A percentile compares a stretch with the other conserved stretches of the same genome.
These are phyloP conservation scores for Hymenoscyphus fraxineus DNA, from an alignment of 2,329 filamentous ascomycete species.

Conservation along the genomic window DNA sequence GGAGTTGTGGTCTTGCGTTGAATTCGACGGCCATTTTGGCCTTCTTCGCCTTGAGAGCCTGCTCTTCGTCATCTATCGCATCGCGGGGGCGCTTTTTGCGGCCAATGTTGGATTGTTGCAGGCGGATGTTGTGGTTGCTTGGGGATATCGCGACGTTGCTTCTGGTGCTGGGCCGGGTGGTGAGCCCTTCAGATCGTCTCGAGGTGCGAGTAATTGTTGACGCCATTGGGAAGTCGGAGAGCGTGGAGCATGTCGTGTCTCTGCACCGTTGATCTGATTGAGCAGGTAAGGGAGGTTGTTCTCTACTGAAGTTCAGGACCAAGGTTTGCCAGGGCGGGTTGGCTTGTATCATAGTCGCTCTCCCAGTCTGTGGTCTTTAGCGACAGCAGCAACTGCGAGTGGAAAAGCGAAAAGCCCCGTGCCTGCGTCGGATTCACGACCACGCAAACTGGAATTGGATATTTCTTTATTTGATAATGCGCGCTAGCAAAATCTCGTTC, in stretches of 20 bases:
- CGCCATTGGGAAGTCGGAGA: conserved; percentile 42
- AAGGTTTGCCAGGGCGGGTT: conserved; percentile 1
- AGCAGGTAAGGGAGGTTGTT: neutral
- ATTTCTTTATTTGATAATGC: neutral
- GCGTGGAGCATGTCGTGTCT: conserved; percentile 32
- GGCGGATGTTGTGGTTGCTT: conserved; percentile 32
- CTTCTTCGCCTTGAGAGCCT: conserved; percentile 46
- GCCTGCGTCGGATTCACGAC: neutral
- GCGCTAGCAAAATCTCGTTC: neutral
- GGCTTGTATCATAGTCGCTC: conserved; percentile 4
- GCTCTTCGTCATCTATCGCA: conserved; percentile 42
- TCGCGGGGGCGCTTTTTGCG: conserved; percentile 50
- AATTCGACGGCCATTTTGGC: conserved; percentile 53
- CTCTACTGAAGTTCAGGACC: neutral
- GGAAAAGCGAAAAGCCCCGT: neutral
- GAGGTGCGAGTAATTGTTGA: conserved; percentile 48
- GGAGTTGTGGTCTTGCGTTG: conserved; percentile 33
- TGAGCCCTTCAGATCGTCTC: conserved; percentile 46
- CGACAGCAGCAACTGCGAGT: conserved; percentile 9
- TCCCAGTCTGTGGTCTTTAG: conserved; percentile 11
- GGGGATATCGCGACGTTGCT: conserved; percentile 31
- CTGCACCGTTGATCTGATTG: conserved; percentile 21
- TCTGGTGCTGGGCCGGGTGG: conserved; percentile 29
- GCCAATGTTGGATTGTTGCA: conserved; percentile 33
- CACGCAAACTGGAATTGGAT: neutral